These are phyloP conservation scores for Hyaloscypha bicolor DNA, from an alignment of 495 filamentous ascomycete genomes.

Conservation along the genomic window DNA sequence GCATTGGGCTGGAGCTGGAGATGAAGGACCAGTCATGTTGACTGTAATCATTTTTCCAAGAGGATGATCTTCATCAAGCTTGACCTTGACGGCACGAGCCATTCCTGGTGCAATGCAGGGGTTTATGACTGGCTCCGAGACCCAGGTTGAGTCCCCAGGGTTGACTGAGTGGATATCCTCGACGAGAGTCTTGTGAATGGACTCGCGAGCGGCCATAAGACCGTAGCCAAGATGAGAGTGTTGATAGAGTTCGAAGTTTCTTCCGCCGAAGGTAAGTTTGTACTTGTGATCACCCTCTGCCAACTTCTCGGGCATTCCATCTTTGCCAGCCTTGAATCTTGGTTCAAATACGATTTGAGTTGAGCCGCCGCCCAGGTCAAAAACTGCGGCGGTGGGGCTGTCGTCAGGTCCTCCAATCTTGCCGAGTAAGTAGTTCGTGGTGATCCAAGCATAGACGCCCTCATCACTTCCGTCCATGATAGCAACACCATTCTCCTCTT, in stretches of 20 bases:
- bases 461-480: slow-evolving; percentile 97
- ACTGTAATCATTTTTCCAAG: slow-evolving; percentile 61
- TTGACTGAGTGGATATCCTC: slow-evolving; percentile 60
- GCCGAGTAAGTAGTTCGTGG: slow-evolving; percentile 94
- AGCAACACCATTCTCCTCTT: slow-evolving; percentile 80
- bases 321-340: slow-evolving; percentile 74
- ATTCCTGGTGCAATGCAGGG: slow-evolving; percentile 88
- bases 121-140: slow-evolving; percentile 72
- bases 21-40: slow-evolving; percentile 84
- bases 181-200: slow-evolving; percentile 75
- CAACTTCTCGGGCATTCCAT: slow-evolving; percentile 87
- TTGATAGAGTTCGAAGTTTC: slow-evolving; percentile 93
- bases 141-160: slow-evolving; percentile 46
- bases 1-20: slow-evolving; percentile 79
- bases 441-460: slow-evolving; percentile 99
- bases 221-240: slow-evolving; percentile 98
- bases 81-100: slow-evolving; percentile 66
- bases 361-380: slow-evolving; percentile 94
- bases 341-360: slow-evolving; percentile 99
- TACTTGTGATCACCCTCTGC: slow-evolving; percentile 96
- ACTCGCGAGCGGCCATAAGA: slow-evolving; percentile 88
- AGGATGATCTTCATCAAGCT: slow-evolving; percentile 61
- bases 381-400: slow-evolving; percentile 87
- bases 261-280: slow-evolving; percentile 84
- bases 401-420: slow-evolving; percentile 95